Base-by-base conservation (phyloP, 306 rosid genomes). In the Cucurbita moschata region DNA sequence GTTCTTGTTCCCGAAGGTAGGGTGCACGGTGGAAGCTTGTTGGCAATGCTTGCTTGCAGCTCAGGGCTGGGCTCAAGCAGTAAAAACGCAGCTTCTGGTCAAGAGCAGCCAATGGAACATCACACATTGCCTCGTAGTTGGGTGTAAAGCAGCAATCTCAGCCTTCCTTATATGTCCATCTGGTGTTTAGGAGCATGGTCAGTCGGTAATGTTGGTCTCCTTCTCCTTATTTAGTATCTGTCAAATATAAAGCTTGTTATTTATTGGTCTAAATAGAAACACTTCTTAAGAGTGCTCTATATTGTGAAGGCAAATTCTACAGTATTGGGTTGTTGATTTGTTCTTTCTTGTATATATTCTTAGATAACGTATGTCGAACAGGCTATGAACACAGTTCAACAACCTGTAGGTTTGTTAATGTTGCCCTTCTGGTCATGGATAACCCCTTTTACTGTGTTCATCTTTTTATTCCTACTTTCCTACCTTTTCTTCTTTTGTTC, bases 21-120 rank as follows among this genome's bases (percentile, higher is more conserved):
- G 81, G 97, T 92, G 60, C 97, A 92, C 72, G 97, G 97, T 4
- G 97, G 97, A 76, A 88, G 97, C 79, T 77, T 89, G 81, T 76
- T 89, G 90, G 90, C 96, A 37, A 67, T 89, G 92, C 84, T 89
- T 66, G 72, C 81, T 0, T 81, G 80, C 46, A 58, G 80, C 75
- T 85, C 89, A 43, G 82, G 82, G 35, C 18, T 70, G 4, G 82
- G 83, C 77, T 37, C 87, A 75, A 88, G 86, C 82, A 59, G 75
- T 37, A 68, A 66, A 69, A 80, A 76, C 62, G 73, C 78, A 6
- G 79, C 56, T 14, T 16, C 77, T 10, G 75, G 75, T 52, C 30
- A 49, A n/a, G 77, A 89, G 16, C 79, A 79, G 76, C 79, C 86
- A 60, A 62, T 66, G 81, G 85, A 85, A 56, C 79, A 82, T 19